Base-by-base conservation (phyloP, 2,329 filamentous ascomycete species). In the Aschersonia sp. region DNA sequence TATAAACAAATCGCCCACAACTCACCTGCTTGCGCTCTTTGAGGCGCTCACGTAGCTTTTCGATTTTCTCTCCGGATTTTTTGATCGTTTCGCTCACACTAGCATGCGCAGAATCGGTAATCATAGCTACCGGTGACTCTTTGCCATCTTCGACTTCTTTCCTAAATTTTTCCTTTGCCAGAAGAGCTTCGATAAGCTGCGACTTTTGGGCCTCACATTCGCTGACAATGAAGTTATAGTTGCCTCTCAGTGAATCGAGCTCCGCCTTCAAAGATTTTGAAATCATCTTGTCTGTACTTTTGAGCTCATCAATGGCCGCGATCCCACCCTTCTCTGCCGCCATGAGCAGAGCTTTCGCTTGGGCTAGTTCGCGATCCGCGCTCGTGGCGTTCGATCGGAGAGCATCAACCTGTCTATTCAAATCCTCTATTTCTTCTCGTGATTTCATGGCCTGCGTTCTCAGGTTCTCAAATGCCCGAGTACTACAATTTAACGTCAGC, bases 11-110 rank as follows among this genome's bases (percentile, higher is more conserved):
- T 37, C 30, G 30, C 30, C 12, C 8, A 52, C 43, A 41, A 66
- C 75, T 73, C 62, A 80, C 77, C 72, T 79, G 72, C 53, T 74
- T 74, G 57, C 76, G 66, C 59, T 76, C 69, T 59, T 71, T 71
- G 53, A 78, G 68, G 44, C 71, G 70, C 45, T 67, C 62, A 44
- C 73, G 71, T 44, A 79, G 66, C 64, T 79, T 78, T 56, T 77
- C 74, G 50, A 76, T 70, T 65, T 76, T 76, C 55, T 76, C 76
- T 50, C 57, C 58, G 44, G 60, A 56, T 60, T 72, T 73, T 51
- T 61, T 63, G 47, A 62, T 56, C 44, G 62, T 58, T 42, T 69
- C 66, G 5, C 55, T 58, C 35, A 51, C 52, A 48, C 62, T 61
- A 47, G 56, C 53, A 52, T 68, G 63, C 53, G 63, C 53, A 56